Percentiles rank a stretch among this genome's conserved stretches.
Evolutionary conservation across 140 eudicot genomes (phyloP).

Genomic region (Flaveria floridana): DNA sequence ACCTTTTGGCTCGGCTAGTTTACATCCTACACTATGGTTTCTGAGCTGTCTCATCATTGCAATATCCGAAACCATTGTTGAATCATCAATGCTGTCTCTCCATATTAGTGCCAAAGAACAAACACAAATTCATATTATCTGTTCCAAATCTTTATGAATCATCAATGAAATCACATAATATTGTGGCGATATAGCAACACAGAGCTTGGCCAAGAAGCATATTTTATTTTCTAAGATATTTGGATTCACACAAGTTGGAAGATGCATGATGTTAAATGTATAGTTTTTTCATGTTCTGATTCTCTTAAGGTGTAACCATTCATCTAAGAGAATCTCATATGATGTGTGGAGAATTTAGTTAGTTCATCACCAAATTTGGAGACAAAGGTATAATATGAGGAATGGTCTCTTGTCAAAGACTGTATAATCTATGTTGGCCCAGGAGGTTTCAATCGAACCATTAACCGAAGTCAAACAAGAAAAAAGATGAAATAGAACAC

Average conservation of each 20-base stretch:
- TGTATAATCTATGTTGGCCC: too few species aligned
- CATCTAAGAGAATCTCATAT: not conserved
- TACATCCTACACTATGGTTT: not conserved
- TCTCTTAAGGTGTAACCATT: not conserved
- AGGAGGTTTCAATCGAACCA: too few species aligned
- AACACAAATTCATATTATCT: conserved; percentile 1
- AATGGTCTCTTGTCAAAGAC: conserved; percentile 3
- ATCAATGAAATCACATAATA: not conserved
- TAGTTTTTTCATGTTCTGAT: not conserved
- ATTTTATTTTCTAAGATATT: too few species aligned
- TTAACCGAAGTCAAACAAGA: too few species aligned
- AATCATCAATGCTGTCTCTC: conserved; percentile 11
- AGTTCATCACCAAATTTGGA: conserved; percentile 1
- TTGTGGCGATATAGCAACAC: not conserved
- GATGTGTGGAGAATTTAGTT: not conserved
- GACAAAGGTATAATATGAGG: not conserved
- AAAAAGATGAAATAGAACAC: too few species aligned
- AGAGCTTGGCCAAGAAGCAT: not conserved
- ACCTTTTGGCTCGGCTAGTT: too few species aligned
- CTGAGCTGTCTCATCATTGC: not conserved
- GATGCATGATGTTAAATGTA: not conserved
- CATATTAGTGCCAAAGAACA: not conserved
- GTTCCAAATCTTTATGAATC: not conserved
- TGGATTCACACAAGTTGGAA: too few species aligned
- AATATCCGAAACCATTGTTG: not conserved